Base-by-base conservation (phyloP, 192 early-diverging fungal genomes). In the Phycomyces nitens region DNA sequence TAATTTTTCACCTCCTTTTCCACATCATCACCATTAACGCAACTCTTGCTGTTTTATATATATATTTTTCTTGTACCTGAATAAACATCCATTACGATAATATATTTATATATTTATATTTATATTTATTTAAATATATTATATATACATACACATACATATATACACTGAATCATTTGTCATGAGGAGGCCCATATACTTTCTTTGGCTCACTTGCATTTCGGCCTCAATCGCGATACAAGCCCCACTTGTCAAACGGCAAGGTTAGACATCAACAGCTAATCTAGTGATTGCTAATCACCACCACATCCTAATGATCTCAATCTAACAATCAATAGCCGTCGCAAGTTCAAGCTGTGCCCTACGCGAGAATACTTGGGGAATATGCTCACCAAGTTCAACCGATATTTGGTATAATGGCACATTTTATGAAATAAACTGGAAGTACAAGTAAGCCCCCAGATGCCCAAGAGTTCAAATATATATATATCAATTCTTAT, bases 391-490 rank as follows among this genome's bases (percentile, higher is more conserved):
- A 12, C 71, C 71, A 29, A 5, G 18, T 4, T 22, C 29, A 27
- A 14, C 38, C n/a, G 57, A 58, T 26, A 21, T 34, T 10, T 73
- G 65, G 65, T 64, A 73, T 43, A 73, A 73, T 23, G 12, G 49
- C n/a, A 73, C 71, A 21, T 50, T 52, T 29, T 56, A 73, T 52
- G 60, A 61, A 54, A 51, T 73, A 40, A 55, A 50, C 47, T 73
- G 71, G 71, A 73, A 73, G 41, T 73, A 68, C 65, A 64, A 73
- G 71, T 73, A 73, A 73, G 56, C 55, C n/a, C 2, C 11, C 18
- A 10, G 20, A 53, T 22, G 44, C 15, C 49, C 24, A 53, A 7
- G n/a, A n/a, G n/a, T n/a, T n/a, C n/a, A n/a, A n/a, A n/a, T n/a
- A n/a, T n/a, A n/a, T n/a, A n/a, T n/a, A n/a, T n/a, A n/a, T n/a